Evolutionary conservation across 2,329 filamentous ascomycete species (phyloP), one percentile per base, ranked within the genome.

Genomic region (Cytospora leucostoma): DNA sequence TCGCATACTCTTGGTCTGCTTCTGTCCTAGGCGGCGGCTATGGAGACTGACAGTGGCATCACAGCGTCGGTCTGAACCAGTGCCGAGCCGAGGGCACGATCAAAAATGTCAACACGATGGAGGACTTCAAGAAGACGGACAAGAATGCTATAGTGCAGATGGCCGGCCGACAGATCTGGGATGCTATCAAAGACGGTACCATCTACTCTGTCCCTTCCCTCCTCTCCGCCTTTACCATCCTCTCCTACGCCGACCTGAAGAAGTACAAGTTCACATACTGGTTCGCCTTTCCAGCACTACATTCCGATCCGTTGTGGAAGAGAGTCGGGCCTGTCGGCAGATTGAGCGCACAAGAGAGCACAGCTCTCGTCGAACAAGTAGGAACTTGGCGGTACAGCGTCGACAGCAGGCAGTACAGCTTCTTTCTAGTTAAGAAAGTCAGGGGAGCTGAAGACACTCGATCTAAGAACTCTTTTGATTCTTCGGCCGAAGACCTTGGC

Each of bases 191-290:
- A 68, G 95, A 99, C 77, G 94, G 93, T 63, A 96, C 92, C 49
- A 97, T 99, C 69, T 98, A 96, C 77, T 95, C 93, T 11, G 91
- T 94, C 57, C 95, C 95, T 2, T 97, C 94, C 5, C 84, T 98
- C 2, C 86, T 99, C 19, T 88, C 92, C 5, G 95, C 92, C 7
- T 98, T 97, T 75, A 84, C 91, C 33, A 87, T 96, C 64, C 86
- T 98, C 53, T 97, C 92, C 17, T 99, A 92, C 74, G 94, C 95
- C 66, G 94, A 99, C 73, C 84, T 99, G 38, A 99, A 99, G 76
- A 97, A 96, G 73, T 98, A 98, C 79, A 92, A 89, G 67, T 97
- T 98, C 74, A 92, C 90, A n/a, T 98, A 98, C 77, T 96, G 96
- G 88, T 98, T 98, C 76, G 94, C 90, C 6, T 99, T 96, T 72